Base-by-base conservation (phyloP, 2,329 filamentous ascomycete species). In the Alternaria viburni region DNA sequence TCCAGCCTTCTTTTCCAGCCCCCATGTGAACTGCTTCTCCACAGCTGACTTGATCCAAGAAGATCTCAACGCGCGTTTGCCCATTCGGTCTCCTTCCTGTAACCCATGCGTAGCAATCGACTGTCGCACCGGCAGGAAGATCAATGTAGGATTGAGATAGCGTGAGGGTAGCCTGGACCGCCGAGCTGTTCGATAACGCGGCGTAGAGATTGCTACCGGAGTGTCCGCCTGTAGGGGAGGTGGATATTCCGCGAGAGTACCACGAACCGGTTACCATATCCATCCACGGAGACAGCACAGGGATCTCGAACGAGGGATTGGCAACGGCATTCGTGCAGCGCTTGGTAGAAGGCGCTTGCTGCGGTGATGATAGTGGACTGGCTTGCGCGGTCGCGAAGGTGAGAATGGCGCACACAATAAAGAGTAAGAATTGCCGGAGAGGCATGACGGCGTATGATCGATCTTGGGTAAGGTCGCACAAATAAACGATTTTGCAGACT, bases 301-400 rank as follows among this genome's bases (percentile, higher is more conserved):
- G 23, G 41, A 65, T 43, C 50, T 71, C 69, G 57, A 74, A 74
- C 17, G 68, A 68, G 1, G 69, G 69, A 51, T 74, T 74, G 19
- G 15, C 32, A 45, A 72, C 28, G 32, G 44, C 44, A 56, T 74
- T 71, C 9, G 57, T 55, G 50, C 66, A 65, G 54, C 50, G 61
- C 46, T 64, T 62, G 50, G 12, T 8, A 52, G 52, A 19, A 28
- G 47, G 41, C 19, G 6, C 56, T 11, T 15, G 54, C 49, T 21
- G 49, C 8, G 19, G 54, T 6, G 30, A 45, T 3, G 36, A 25
- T 11, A 49, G 25, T 11, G 28, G 43, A 5, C 13, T 41, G n/a
- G 25, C 7, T n/a, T 46, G 21, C 36, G 45, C 32, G 55, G 32
- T 57, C 15, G 59, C 46, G 49, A 46, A 44, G 45, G 44, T 23